Percentiles rank a stretch among this genome's conserved stretches.
phyloP scores from a whole-genome alignment of 768 basidiomycete genomes.

The Auricularia sp. region DNA sequence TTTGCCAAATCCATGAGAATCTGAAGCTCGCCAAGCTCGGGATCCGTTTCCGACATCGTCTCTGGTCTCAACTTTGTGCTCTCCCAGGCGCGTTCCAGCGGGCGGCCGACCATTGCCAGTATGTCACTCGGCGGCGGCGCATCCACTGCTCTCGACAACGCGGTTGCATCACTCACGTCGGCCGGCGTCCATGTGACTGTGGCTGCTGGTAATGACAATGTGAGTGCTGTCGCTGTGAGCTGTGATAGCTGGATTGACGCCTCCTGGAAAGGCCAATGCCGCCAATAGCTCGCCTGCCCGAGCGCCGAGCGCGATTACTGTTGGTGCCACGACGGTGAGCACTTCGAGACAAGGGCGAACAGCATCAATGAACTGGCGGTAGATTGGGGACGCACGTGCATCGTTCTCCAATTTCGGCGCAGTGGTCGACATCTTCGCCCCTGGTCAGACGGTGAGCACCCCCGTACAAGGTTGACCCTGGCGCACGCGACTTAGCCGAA shows the following conservation, averaged over 20 bases:
- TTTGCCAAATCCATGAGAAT: background rate
- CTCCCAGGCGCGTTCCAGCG: conserved; percentile 11
- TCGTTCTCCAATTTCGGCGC: conserved; percentile 34
- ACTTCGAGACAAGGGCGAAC: too few species aligned
- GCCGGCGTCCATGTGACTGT: conserved; percentile 24
- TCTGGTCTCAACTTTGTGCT: conserved; percentile 25
- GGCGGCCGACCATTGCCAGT: conserved; percentile 26
- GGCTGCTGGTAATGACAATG: conserved; percentile 28
- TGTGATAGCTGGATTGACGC: conserved; percentile 7
- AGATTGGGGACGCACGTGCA: conserved; percentile 25
- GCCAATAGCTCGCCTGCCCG: conserved; percentile 26
- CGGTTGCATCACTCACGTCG: conserved; percentile 22
- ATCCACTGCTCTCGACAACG: conserved; percentile 21
- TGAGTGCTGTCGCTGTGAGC: background rate
- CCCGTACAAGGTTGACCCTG: conserved; percentile 1
- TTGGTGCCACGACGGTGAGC: conserved; percentile 23
- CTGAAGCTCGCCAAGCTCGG: background rate
- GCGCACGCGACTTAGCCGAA: too few species aligned
- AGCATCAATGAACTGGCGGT: too few species aligned
- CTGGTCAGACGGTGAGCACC: conserved; percentile 25
- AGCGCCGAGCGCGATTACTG: conserved; percentile 25
- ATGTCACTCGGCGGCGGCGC: conserved; percentile 28
- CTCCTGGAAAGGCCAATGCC: conserved; percentile 10
- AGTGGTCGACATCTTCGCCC: conserved; percentile 33
- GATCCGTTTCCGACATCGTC: conserved; percentile 11